phyloP scores from a whole-genome alignment of 495 filamentous ascomycete genomes.

The Neurospora sp. region DNA sequence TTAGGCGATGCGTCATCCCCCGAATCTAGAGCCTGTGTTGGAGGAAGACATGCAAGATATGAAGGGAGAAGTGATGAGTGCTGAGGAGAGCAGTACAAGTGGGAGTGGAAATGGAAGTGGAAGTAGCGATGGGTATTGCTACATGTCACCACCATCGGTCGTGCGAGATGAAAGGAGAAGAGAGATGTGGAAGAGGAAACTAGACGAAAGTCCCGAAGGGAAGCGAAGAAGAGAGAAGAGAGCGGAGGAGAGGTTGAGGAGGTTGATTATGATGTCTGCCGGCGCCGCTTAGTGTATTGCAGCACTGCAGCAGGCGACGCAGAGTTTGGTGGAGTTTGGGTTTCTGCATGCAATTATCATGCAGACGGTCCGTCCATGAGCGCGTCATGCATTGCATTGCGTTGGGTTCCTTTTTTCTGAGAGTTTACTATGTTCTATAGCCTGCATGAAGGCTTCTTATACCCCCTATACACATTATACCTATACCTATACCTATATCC shows the following conservation, averaged over 20 bases:
- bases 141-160: background rate
- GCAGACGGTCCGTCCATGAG: no score
- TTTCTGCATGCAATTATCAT: background rate
- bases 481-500: no score
- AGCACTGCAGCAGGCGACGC: background rate
- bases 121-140: background rate
- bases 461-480: no score
- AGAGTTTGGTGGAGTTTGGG: background rate
- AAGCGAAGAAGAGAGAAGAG: background rate
- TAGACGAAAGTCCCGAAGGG: background rate
- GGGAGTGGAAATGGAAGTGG: background rate
- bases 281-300: background rate
- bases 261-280: background rate
- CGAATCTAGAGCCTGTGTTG: background rate
- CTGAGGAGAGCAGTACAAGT: background rate
- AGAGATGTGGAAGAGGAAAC: background rate
- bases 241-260: background rate
- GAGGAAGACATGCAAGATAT: background rate
- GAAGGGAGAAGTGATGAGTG: background rate
- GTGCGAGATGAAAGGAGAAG: background rate
- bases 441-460: no score
- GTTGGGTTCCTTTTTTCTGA: no score
- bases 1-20: slow-evolving; percentile 4
- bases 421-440: no score
- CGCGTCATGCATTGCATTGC: no score